These are phyloP conservation scores for Globisporangium nagaii DNA, from an alignment of 352 stramenopile species.

Conservation along the genomic window DNA sequence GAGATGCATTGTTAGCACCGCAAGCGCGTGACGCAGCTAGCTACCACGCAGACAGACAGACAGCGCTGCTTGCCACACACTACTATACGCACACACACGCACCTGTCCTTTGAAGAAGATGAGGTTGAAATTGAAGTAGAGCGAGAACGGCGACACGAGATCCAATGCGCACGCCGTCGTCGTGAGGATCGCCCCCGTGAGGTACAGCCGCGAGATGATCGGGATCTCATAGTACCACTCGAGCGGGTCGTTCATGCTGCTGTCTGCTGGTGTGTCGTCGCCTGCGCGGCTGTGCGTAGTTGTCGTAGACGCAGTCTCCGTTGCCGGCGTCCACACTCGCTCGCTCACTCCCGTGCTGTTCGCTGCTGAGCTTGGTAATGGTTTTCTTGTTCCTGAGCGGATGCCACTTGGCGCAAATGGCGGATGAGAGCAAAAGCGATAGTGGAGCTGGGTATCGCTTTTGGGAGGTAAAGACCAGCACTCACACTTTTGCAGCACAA, in stretches of 20 bases:
- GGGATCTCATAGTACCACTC: slow-evolving; percentile 99
- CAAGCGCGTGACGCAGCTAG: not conserved
- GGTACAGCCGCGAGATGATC: slow-evolving; percentile 95
- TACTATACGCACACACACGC: not conserved
- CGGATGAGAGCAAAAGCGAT: not conserved
- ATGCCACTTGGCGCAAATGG: slow-evolving; percentile 12
- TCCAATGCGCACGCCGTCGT: slow-evolving; percentile 96
- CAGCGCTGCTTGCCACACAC: too few species aligned
- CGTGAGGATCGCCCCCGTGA: slow-evolving; percentile 96
- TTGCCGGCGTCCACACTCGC: too few species aligned
- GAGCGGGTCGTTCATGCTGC: slow-evolving; percentile 80
- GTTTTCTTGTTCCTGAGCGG: slow-evolving; percentile 2
- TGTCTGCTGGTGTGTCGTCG: not conserved
- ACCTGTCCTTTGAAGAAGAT: slow-evolving; percentile 98
- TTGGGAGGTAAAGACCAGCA: not conserved
- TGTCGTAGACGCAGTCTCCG: too few species aligned
- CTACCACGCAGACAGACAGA: not conserved
- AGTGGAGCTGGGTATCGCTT: not conserved
- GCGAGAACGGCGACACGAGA: slow-evolving; percentile 95
- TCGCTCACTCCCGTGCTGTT: too few species aligned
- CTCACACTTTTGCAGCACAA: too few species aligned
- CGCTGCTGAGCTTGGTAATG: not conserved
- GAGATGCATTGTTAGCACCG: slow-evolving; percentile 1
- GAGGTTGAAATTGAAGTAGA: slow-evolving; percentile 94
- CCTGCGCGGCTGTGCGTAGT: not conserved